Percentiles rank a stretch among this genome's conserved stretches.
Evolutionary conservation across 2,329 filamentous ascomycete genomes (phyloP).

Genomic region (Alternaria atra): DNA sequence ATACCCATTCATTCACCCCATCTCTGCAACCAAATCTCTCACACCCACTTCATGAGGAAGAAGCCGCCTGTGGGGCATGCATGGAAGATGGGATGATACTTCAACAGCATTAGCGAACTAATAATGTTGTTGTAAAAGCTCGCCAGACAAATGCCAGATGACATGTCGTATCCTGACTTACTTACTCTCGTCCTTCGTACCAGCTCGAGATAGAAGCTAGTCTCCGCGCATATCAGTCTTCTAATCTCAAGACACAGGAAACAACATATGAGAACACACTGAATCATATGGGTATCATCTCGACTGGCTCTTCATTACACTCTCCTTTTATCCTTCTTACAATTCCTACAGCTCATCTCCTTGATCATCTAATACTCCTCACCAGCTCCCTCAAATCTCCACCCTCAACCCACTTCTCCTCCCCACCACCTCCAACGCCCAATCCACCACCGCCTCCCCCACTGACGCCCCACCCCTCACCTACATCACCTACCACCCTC

Average conservation of each 20-base stretch:
- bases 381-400: conserved; percentile 60
- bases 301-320: not conserved
- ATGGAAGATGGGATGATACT: not conserved
- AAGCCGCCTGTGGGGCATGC: not conserved
- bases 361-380: conserved; percentile 50
- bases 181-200: not conserved
- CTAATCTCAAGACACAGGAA: not conserved
- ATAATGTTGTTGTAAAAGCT: not conserved
- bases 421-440: conserved; percentile 52
- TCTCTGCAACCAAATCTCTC: not conserved
- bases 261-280: not conserved
- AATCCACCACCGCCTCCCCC: conserved; percentile 45
- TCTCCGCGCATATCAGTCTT: not conserved
- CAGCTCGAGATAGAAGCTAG: not conserved
- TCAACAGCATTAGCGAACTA: not conserved
- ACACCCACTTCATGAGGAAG: not conserved
- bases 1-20: not conserved
- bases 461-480: conserved; percentile 61
- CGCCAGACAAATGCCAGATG: not conserved
- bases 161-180: not conserved
- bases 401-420: conserved; percentile 60
- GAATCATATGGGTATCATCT: not conserved
- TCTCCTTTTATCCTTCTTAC: too few species aligned
- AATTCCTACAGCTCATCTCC: not conserved
- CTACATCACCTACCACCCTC: conserved; percentile 58